Base-by-base conservation (phyloP, 1,284 basidiomycete genomes). In the Sanguinoderma infundibulare region DNA sequence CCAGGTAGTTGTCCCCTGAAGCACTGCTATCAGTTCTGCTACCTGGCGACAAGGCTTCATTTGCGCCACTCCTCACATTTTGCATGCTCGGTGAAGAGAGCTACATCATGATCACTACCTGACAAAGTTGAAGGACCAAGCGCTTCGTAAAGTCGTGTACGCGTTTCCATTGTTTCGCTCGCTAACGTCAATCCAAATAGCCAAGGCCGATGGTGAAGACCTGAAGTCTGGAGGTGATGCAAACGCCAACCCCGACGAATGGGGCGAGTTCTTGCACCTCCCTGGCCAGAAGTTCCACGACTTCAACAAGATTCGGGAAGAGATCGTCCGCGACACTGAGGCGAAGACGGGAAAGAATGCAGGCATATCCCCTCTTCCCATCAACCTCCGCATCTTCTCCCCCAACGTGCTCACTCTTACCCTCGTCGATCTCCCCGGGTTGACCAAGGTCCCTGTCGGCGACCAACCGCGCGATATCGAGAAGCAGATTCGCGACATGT, bases 381-480 rank as follows among this genome's bases (percentile, higher is more conserved):
- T 98, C 85, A 98, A 98, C 79, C 81, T 99, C 59, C 92, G 97
- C 63, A 92, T 99, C 77, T 98, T 89, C 82, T 98, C 95, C 5
- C 97, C 97, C 51, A 94, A 98, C 70, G 96, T 98, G 72, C 86
- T 98, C 63, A 98, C 97, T 8, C 85, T 99, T 35, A 99, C 97
- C 22, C 86, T 99, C 55, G 96, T 99, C 78, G 97, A 99, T 81
- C 81, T 99, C 56, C 97, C 97, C 57, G 97, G 97, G 75, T 79
- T 98, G 59, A 98, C 97, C 44, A 98, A 98, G 79, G 92, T 95
- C 10, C 97, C 97, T 15, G 96, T 98, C 49, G 97, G 97, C 44
- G 97, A 99, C 80, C 97, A 99, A 75, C 97, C 97, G 10, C 87
- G 91, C 66, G 97, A 98, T 77, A 98, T 99, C 66, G 97, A 99